Percentiles rank a stretch among this genome's conserved stretches.
Conservation (phyloP, 176 grass and related monocot species). For the Carex myosuroides region DNA sequence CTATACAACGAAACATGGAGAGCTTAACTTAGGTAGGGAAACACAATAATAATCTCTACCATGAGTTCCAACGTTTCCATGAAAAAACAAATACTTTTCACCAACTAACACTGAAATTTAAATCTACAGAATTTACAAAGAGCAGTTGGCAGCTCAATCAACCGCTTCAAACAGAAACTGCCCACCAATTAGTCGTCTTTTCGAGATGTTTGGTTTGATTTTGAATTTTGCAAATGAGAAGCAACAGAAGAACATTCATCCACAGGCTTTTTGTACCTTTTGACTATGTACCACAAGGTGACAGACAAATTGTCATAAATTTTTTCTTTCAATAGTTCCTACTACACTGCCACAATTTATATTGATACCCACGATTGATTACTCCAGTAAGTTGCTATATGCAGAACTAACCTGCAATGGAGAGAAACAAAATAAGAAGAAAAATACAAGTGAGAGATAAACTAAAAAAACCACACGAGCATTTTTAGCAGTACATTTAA, state of each 20-base stretch:
- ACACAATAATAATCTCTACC: conserved; percentile 69
- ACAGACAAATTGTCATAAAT: conserved; percentile 24
- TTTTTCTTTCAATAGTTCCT: conserved; percentile 46
- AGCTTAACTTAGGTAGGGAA: conserved; percentile 49
- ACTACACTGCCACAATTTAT: conserved; percentile 42
- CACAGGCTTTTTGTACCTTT: conserved; percentile 39
- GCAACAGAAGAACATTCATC: conserved; percentile 26
- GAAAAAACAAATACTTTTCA: conserved; percentile 44
- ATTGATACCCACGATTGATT: conserved; percentile 35
- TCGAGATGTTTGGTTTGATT: conserved; percentile 39
- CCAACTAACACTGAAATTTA: conserved; percentile 55
- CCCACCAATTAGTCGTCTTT: conserved; percentile 37
- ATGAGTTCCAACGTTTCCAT: conserved; percentile 48
- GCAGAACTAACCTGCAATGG: conserved; percentile 56
- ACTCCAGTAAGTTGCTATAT: conserved; percentile 35
- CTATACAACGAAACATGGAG: conserved; percentile 90
- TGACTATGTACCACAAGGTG: conserved; percentile 45
- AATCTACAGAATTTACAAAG: conserved; percentile 79
- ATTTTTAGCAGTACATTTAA: background rate
- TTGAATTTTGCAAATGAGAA: conserved; percentile 39
- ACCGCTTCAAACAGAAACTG: conserved; percentile 44
- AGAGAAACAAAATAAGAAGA: conserved; percentile 12
- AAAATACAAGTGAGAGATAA: background rate
- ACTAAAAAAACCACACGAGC: background rate
- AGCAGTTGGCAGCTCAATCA: conserved; percentile 43